These are phyloP conservation scores for Penicilliopsis zonata DNA, from an alignment of 495 filamentous ascomycete genomes.

Conservation along the genomic window DNA sequence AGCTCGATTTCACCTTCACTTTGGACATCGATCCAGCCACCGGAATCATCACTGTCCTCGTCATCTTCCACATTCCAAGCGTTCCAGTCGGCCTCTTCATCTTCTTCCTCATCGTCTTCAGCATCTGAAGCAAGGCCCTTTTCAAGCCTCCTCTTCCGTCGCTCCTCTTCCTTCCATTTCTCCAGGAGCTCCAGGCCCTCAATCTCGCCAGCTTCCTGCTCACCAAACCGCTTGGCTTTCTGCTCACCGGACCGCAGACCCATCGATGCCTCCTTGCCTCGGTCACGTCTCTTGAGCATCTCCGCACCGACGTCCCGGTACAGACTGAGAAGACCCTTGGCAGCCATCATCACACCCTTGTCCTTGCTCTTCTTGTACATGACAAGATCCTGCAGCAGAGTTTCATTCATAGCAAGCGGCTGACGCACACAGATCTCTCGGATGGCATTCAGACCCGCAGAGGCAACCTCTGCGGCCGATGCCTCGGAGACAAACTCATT, in stretches of 20 bases:
- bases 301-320: slow-evolving; percentile 85
- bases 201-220: slow-evolving; percentile 69
- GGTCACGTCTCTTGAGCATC: slow-evolving; percentile 78
- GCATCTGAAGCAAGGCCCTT: slow-evolving; percentile 46
- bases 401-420: slow-evolving; percentile 89
- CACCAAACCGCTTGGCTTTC: slow-evolving; percentile 63
- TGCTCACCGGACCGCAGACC: slow-evolving; percentile 56
- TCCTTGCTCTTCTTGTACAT: slow-evolving; percentile 96
- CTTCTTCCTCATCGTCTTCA: slow-evolving; percentile 42
- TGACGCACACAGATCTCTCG: slow-evolving; percentile 87
- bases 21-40: slow-evolving; percentile 88
- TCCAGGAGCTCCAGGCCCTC: slow-evolving; percentile 88
- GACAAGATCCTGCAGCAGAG: slow-evolving; percentile 89
- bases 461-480: slow-evolving; percentile 77
- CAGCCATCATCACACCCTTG: slow-evolving; percentile 96
- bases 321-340: slow-evolving; percentile 76
- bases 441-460: slow-evolving; percentile 89
- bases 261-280: slow-evolving; percentile 89
- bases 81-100: slow-evolving; percentile 59
- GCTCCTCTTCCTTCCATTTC: slow-evolving; percentile 87
- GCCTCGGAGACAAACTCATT: slow-evolving; percentile 98
- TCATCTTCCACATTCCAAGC: slow-evolving; percentile 80
- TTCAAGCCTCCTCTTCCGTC: slow-evolving; percentile 55
- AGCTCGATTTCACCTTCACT: slow-evolving; percentile 71
- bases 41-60: slow-evolving; percentile 59